phyloP scores from a whole-genome alignment of 495 filamentous ascomycete genomes.

The Penicillium soppii region DNA sequence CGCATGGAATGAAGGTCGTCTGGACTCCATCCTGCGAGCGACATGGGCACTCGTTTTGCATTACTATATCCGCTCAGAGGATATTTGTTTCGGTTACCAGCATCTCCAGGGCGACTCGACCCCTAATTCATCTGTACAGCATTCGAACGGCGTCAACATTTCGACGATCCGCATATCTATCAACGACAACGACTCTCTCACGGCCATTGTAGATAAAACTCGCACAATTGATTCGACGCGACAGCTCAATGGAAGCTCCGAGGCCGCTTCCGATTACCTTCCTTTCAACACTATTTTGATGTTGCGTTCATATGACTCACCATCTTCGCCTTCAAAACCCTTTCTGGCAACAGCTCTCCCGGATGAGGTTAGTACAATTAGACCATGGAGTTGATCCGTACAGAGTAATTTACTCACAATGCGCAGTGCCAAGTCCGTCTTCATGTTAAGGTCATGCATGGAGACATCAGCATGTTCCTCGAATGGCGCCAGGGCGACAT shows the following conservation, averaged over 20 bases:
- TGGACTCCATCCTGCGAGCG: slow-evolving; percentile 42
- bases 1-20: slow-evolving; percentile 29
- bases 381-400: background rate
- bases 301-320: slow-evolving; percentile 33
- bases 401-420: background rate
- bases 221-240: slow-evolving; percentile 4
- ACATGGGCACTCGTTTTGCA: slow-evolving; percentile 56
- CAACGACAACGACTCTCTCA: slow-evolving; percentile 33
- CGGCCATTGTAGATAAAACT: slow-evolving; percentile 32
- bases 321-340: slow-evolving; percentile 23
- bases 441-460: slow-evolving; percentile 42
- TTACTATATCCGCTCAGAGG: slow-evolving; percentile 52
- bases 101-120: slow-evolving; percentile 28
- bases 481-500: slow-evolving; percentile 48
- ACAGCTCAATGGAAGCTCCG: slow-evolving; percentile 10
- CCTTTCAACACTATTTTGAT: slow-evolving; percentile 43
- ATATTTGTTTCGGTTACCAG: slow-evolving; percentile 57
- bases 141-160: slow-evolving; percentile 14
- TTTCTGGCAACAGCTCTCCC: slow-evolving; percentile 33
- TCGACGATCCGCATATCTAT: slow-evolving; percentile 28
- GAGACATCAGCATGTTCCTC: slow-evolving; percentile 44
- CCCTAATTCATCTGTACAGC: slow-evolving; percentile 18
- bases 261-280: slow-evolving; percentile 13
- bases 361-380: slow-evolving; percentile 28
- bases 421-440: slow-evolving; percentile 46